Evolutionary conservation across 2,329 filamentous ascomycete genomes (phyloP).

Genomic region (Bipolaris gigantea): DNA sequence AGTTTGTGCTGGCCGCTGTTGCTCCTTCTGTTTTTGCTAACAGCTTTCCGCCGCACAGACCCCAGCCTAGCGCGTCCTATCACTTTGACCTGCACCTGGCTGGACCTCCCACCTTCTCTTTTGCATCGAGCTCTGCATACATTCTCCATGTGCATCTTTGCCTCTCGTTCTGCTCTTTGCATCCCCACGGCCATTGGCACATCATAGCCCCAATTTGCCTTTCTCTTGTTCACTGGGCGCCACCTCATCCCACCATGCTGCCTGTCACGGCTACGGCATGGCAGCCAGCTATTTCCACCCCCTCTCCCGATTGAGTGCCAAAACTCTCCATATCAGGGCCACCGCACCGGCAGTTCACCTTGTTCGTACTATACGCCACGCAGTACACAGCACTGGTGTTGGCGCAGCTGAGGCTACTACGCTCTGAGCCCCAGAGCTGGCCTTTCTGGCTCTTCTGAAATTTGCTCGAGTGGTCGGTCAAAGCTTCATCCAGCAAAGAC

Average conservation of each 20-base stretch:
- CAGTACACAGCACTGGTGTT: background rate
- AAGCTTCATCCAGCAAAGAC: background rate
- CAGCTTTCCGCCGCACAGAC: constrained; percentile 23
- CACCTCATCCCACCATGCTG: background rate
- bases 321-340: background rate
- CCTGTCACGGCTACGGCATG: background rate
- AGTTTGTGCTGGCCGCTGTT: constrained; percentile 21
- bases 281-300: background rate
- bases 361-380: background rate
- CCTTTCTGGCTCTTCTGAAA: background rate
- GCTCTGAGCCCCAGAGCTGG: background rate
- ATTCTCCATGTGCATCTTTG: background rate
- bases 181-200: background rate
- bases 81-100: constrained; percentile 17
- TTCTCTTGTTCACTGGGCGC: background rate
- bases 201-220: too few species aligned
- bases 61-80: constrained; percentile 27
- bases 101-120: constrained; percentile 9
- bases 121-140: background rate
- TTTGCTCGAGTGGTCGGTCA: background rate
- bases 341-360: background rate
- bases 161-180: background rate
- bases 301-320: background rate
- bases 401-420: background rate
- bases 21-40: constrained; percentile 38